Evolutionary conservation across 257 asterid species (phyloP).

Genomic region (Solanum chiquidenum): DNA sequence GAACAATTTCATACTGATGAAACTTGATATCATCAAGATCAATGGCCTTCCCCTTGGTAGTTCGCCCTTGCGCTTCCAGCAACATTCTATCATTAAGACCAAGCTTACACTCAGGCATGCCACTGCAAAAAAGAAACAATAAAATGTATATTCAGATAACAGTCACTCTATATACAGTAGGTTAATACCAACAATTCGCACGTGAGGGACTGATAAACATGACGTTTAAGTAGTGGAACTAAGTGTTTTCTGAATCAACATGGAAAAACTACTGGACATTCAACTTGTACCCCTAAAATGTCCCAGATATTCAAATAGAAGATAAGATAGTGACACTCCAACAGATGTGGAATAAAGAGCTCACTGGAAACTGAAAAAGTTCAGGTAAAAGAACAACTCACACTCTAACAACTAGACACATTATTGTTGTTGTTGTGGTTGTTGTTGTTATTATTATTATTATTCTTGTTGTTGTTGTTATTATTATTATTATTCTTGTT

Average conservation of each 20-base stretch:
- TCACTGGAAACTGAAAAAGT: neutral
- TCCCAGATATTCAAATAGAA: neutral
- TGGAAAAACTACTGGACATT: neutral
- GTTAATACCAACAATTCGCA: neutral
- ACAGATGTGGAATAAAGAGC: neutral
- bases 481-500: neutral
- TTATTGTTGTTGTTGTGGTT: neutral
- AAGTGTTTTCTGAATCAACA: neutral
- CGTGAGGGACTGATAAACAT: neutral
- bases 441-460: neutral
- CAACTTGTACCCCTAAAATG: neutral
- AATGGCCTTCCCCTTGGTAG: conserved; percentile 93
- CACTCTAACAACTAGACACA: neutral
- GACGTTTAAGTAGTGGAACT: neutral
- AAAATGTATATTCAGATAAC: neutral
- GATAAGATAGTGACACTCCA: neutral
- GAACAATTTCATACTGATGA: conserved; percentile 68
- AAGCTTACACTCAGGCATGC: conserved; percentile 99
- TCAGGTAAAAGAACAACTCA: neutral
- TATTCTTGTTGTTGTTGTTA: neutral
- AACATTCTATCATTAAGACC: conserved; percentile 95
- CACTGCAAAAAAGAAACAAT: conserved; percentile 46
- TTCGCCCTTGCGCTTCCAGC: conserved; percentile 95
- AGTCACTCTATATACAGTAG: neutral
- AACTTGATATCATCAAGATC: conserved; percentile 98